These are phyloP conservation scores for Lentinula lateritia DNA, from an alignment of 768 basidiomycete species.

Conservation along the genomic window DNA sequence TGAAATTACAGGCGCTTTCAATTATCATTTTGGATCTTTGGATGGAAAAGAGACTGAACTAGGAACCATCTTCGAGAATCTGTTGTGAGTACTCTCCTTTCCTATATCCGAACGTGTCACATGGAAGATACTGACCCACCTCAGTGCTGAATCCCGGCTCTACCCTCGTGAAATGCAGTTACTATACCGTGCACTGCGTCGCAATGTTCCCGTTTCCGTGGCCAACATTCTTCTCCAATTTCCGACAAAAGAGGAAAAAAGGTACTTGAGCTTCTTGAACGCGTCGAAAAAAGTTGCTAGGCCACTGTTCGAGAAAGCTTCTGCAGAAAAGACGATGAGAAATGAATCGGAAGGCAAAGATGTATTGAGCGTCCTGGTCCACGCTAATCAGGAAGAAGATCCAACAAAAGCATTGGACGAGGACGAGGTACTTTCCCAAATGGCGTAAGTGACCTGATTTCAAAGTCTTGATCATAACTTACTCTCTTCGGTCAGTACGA, in stretches of 20 bases:
- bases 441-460: slow-evolving; percentile 19
- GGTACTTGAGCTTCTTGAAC: background rate
- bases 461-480: background rate
- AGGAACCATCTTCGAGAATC: background rate
- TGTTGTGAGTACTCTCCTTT: background rate
- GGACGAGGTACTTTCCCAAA: slow-evolving; percentile 45
- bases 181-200: background rate
- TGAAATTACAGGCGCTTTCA: slow-evolving; percentile 20
- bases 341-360: background rate
- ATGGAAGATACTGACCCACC: background rate
- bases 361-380: slow-evolving; percentile 22
- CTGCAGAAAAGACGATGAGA: background rate
- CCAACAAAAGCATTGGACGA: slow-evolving; percentile 35
- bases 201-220: background rate
- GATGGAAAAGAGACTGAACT: slow-evolving; percentile 1
- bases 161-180: background rate
- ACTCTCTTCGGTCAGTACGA: background rate
- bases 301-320: background rate
- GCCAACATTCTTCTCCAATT: background rate
- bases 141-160: background rate
- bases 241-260: background rate
- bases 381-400: slow-evolving; percentile 48
- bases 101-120: background rate
- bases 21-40: slow-evolving; percentile 17
- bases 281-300: slow-evolving; percentile 1